phyloP scores from a whole-genome alignment of 208 protist genomes.

The Trichomonas tenax region DNA sequence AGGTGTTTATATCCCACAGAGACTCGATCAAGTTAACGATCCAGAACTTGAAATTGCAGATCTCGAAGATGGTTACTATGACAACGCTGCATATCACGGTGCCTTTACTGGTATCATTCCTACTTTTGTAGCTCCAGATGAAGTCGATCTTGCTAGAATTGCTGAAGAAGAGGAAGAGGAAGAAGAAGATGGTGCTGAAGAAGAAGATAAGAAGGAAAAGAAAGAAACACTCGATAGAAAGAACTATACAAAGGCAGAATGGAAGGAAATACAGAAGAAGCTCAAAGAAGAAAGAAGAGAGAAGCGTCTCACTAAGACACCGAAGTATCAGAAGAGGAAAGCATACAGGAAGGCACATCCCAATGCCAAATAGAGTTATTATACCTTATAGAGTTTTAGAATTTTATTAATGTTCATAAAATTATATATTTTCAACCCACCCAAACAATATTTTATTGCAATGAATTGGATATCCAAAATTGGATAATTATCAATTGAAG shows the following conservation, averaged over 20 bases:
- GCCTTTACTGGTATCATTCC: neutral
- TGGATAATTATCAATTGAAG: too few relatives aligned
- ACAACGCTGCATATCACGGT: neutral
- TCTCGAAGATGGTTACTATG: neutral
- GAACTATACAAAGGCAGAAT: neutral
- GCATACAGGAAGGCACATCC: neutral
- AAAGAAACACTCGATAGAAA: neutral
- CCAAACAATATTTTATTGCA: too few relatives aligned
- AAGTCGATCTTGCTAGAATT: neutral
- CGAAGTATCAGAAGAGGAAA: neutral
- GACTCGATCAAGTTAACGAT: neutral
- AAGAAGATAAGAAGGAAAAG: neutral
- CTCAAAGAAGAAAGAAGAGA: neutral
- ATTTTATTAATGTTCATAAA: too few relatives aligned
- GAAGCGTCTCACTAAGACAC: neutral
- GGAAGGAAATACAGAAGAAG: neutral
- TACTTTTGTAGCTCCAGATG: neutral
- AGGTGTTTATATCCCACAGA: neutral
- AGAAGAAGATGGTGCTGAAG: neutral
- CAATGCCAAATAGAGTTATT: neutral
- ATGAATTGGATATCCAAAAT: too few relatives aligned
- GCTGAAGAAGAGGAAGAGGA: neutral
- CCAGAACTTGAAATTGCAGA: neutral
- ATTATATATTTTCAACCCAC: too few relatives aligned
- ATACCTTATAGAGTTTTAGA: neutral